These are phyloP conservation scores for Aristolochia californica DNA, from an alignment of 164 flowering plant genomes.

Conservation along the genomic window DNA sequence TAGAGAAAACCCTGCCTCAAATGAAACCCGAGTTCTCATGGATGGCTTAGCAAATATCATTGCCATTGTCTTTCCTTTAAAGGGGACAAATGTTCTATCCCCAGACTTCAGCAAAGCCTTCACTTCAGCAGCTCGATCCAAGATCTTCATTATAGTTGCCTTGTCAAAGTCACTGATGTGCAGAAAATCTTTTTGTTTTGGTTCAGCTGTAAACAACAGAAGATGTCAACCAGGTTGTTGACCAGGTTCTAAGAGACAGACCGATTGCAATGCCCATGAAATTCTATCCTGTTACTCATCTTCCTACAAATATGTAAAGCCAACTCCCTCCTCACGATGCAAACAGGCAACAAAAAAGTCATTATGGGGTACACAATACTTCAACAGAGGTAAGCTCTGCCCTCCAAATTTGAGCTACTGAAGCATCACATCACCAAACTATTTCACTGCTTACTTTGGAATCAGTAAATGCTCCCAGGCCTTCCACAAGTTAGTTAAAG, in stretches of 20 bases:
- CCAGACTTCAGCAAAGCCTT: conserved; percentile 81
- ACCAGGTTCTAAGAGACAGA: background rate
- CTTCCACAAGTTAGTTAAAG: too few species aligned
- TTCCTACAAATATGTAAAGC: too few species aligned
- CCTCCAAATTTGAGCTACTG: too few species aligned
- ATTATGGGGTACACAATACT: too few species aligned
- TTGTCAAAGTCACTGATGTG: conserved; percentile 87
- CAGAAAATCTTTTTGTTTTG: conserved; percentile 58
- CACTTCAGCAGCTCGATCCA: conserved; percentile 72
- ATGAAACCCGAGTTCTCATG: conserved; percentile 94
- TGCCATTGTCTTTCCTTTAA: conserved; percentile 95
- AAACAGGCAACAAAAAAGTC: too few species aligned
- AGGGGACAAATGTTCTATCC: conserved; percentile 71
- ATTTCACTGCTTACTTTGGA: too few species aligned
- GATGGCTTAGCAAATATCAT: conserved; percentile 99
- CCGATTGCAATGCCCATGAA: too few species aligned
- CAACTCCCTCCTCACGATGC: too few species aligned
- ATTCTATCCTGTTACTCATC: too few species aligned
- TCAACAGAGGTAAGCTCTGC: too few species aligned
- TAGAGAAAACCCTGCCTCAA: conserved; percentile 89
- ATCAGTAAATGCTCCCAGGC: too few species aligned
- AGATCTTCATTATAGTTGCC: conserved; percentile 62
- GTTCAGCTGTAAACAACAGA: conserved; percentile 28
- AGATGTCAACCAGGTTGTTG: background rate
- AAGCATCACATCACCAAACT: too few species aligned